These are phyloP conservation scores for Beauveria medogensis DNA, from an alignment of 2,329 filamentous ascomycete species.

Conservation along the genomic window DNA sequence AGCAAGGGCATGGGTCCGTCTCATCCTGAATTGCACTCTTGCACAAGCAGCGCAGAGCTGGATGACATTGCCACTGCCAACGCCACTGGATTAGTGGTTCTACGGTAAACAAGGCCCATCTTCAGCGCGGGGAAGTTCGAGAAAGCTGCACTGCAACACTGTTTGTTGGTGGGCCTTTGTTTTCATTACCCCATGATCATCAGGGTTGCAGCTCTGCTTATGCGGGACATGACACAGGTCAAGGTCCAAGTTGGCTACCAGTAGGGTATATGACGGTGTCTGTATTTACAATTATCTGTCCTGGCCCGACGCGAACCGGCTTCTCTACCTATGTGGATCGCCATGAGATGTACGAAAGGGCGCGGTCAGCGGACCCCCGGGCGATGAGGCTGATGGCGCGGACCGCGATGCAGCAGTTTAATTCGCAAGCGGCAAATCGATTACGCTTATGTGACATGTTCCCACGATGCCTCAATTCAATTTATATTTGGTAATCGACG, in stretches of 20 bases:
- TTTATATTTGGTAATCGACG: background rate
- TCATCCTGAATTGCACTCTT: background rate
- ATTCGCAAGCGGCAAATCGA: background rate
- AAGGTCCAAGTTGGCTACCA: background rate
- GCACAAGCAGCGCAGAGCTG: no score
- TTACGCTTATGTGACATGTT: background rate
- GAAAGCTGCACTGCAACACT: background rate
- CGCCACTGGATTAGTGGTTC: background rate
- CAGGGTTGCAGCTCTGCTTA: background rate
- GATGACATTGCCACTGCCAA: no score
- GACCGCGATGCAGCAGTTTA: background rate
- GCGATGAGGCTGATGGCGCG: background rate
- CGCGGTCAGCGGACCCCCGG: background rate
- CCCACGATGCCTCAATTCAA: background rate
- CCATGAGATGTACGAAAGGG: background rate
- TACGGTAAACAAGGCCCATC: background rate
- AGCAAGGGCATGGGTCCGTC: background rate
- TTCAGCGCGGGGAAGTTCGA: background rate
- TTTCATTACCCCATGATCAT: background rate
- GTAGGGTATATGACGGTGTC: background rate
- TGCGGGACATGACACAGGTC: background rate
- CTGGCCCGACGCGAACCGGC: background rate
- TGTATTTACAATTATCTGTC: background rate
- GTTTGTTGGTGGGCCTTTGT: background rate
- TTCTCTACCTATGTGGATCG: background rate